phyloP scores from a whole-genome alignment of 768 basidiomycete genomes.

The Psilocybe azurescens region DNA sequence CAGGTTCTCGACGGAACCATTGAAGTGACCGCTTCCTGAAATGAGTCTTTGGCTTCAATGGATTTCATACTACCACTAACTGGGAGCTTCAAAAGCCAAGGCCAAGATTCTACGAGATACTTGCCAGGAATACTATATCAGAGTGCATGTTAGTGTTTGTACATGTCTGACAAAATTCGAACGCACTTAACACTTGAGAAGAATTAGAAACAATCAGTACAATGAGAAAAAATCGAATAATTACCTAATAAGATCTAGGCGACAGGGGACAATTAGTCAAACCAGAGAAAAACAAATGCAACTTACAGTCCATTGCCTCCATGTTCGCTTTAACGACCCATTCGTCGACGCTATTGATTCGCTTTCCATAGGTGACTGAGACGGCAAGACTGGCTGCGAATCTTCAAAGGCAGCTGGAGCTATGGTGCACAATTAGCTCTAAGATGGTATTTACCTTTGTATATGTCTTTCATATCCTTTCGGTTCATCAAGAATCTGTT shows the following conservation, averaged over 20 bases:
- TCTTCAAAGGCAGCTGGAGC: conserved; percentile 22
- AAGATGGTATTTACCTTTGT: conserved; percentile 34
- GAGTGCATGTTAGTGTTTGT: background rate
- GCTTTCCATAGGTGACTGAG: conserved; percentile 47
- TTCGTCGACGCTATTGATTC: conserved; percentile 49
- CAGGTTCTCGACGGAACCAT: conserved; percentile 49
- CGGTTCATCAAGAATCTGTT: conserved; percentile 45
- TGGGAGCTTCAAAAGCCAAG: conserved; percentile 50
- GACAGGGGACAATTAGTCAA: background rate
- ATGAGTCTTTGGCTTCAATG: background rate
- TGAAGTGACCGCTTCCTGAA: conserved; percentile 37
- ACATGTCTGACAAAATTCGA: background rate
- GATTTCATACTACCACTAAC: conserved; percentile 25
- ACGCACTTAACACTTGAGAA: conserved; percentile 39
- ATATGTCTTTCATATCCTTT: conserved; percentile 44
- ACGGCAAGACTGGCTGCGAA: conserved; percentile 52
- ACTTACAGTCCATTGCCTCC: conserved; percentile 47
- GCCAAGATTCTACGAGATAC: conserved; percentile 53
- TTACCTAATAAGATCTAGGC: conserved; percentile 26
- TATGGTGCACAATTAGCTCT: background rate
- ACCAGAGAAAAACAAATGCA: background rate
- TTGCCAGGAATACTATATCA: conserved; percentile 49
- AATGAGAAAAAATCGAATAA: background rate
- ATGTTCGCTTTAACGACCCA: conserved; percentile 54
- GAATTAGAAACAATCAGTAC: background rate